Conservation (phyloP, 768 basidiomycete species). For the Suillus fuscotomentosus region DNA sequence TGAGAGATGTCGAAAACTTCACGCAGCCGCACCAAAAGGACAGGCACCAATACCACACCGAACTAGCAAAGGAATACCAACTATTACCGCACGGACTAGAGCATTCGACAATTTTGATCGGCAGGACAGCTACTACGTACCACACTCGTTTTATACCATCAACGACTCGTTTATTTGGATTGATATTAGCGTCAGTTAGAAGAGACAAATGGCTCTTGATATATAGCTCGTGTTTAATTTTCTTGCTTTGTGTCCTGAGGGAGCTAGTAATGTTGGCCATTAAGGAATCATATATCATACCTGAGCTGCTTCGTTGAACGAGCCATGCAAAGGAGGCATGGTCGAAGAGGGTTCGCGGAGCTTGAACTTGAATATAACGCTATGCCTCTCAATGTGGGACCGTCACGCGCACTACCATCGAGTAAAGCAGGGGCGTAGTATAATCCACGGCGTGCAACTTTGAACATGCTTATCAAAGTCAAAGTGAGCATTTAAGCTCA, state of each 20-base stretch:
- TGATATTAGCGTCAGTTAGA: background rate
- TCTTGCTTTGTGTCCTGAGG: background rate
- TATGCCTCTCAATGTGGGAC: no score
- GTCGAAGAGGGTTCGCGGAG: background rate
- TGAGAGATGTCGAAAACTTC: background rate
- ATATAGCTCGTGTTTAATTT: background rate
- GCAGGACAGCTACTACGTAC: background rate
- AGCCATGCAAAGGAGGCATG: background rate
- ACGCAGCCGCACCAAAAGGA: background rate
- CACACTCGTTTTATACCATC: background rate
- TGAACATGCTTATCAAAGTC: slow-evolving; percentile 84
- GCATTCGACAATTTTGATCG: background rate
- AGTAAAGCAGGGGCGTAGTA: background rate
- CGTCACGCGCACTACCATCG: background rate
- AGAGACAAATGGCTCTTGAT: background rate
- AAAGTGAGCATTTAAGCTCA: slow-evolving; percentile 51
- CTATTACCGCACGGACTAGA: background rate
- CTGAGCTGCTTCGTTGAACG: background rate
- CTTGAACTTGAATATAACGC: background rate
- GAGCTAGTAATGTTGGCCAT: background rate
- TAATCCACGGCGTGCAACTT: background rate
- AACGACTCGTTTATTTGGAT: background rate
- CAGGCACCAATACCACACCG: background rate
- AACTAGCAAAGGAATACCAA: background rate
- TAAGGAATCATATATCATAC: background rate